Percentiles rank a stretch among this genome's conserved stretches.
Conservation (phyloP, 164 flowering plant genomes). For the Sextonia rubra region DNA sequence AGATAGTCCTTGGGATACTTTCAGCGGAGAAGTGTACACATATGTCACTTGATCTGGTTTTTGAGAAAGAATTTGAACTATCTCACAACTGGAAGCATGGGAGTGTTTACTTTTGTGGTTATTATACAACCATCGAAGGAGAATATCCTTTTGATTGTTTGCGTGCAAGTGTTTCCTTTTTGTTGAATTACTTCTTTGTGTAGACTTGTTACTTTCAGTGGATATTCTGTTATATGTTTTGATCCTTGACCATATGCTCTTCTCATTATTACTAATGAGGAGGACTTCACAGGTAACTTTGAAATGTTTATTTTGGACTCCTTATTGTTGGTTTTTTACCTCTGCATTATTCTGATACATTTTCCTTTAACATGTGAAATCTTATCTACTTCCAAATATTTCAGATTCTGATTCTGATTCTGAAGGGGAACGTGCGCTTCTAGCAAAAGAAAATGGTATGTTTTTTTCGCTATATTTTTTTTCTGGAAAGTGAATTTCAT, state of each 20-base stretch:
- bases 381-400: neutral
- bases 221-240: neutral
- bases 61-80: constrained; percentile 74
- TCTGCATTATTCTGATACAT: neutral
- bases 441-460: constrained; percentile 33
- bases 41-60: constrained; percentile 50
- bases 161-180: neutral
- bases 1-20: constrained; percentile 60
- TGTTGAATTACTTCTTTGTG: neutral
- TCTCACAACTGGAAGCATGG: constrained; percentile 80
- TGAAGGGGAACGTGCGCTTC: constrained; percentile 23
- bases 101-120: constrained; percentile 66
- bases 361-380: too few species aligned
- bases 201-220: neutral
- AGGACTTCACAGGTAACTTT: constrained; percentile 13
- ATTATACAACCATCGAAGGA: constrained; percentile 17
- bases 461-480: neutral
- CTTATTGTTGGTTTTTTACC: neutral
- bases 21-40: constrained; percentile 45
- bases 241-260: constrained; percentile 13
- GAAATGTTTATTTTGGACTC: too few species aligned
- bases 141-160: constrained; percentile 37
- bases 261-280: neutral
- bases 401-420: constrained; percentile 19
- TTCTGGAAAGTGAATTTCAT: too few species aligned